Evolutionary conservation across 2,329 filamentous ascomycete species (phyloP), one percentile per base, ranked within the genome.

Genomic region (Lachnellula willkommii): DNA sequence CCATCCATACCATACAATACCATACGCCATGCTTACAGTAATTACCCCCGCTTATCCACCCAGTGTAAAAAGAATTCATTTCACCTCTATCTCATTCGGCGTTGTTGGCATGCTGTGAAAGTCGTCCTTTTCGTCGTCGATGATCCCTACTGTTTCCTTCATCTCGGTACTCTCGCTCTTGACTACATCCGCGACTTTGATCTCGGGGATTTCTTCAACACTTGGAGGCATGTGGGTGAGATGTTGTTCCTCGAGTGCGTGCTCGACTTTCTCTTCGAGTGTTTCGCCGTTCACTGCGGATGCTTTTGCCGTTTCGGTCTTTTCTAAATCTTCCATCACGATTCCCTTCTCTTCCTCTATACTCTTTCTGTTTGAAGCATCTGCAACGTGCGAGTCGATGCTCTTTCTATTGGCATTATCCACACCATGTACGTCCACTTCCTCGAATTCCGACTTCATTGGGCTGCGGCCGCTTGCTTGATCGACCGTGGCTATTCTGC

Each of bases 401-500:
- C 60, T 61, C 12, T 54, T 54, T 3, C 56, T 50, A 28, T 58
- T 48, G 3, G 37, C 43, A 26, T 26, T 17, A 46, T 52, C 47
- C 1, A 47, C 54, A 15, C 59, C 65, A 52, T 65, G 60, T 2
- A 67, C 32, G 11, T 65, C 59, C 3, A 72, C 66, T 40, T 70
- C 66, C 42, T 72, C 70, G 46, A 72, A 72, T n/a, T 53, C 51
- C 12, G 42, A 54, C 37, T 48, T 63, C 46, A 58, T 57, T 24
- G 62, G 64, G 45, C 58, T 67, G 22, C 54, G 59, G 15, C 68
- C 65, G 28, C 52, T 65, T 3, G 53, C 60, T 43, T 67, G 58
- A 40, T 66, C 65, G 28, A 66, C 56, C 56, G 66, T 69, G 40
- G 53, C 55, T 55, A 39, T 46, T 52, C 52, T 67, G 43, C 60